phyloP scores from a whole-genome alignment of 441 rosid genomes.

The Rhodomyrtus psidioides region DNA sequence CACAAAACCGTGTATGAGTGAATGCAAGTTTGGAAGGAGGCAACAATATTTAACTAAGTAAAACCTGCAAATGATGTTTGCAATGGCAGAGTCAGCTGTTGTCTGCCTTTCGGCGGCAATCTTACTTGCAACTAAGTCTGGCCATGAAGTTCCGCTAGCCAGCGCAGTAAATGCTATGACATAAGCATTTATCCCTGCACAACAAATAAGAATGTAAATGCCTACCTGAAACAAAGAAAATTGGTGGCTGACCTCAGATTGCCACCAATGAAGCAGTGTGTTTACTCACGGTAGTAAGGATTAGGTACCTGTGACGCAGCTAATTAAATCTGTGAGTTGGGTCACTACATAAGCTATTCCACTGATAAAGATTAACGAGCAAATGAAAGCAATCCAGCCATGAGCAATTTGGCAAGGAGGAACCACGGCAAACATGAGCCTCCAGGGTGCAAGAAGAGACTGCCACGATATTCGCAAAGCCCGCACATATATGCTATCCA shows the following conservation, averaged over 20 bases:
- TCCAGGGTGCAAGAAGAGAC: slow-evolving; percentile 64
- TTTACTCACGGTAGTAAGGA: neutral
- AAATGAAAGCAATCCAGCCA: slow-evolving; percentile 86
- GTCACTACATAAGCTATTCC: slow-evolving; percentile 76
- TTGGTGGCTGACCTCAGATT: neutral
- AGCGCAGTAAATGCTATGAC: slow-evolving; percentile 90
- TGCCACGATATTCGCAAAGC: slow-evolving; percentile 50
- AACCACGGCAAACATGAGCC: slow-evolving; percentile 72
- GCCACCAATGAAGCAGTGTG: neutral
- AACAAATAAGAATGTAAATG: neutral
- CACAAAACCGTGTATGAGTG: neutral
- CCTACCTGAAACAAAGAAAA: neutral
- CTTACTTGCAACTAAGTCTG: slow-evolving; percentile 92
- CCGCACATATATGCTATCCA: slow-evolving; percentile 27
- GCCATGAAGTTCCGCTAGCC: slow-evolving; percentile 93
- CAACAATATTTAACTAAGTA: neutral
- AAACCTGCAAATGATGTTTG: slow-evolving; percentile 97
- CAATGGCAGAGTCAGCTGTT: slow-evolving; percentile 91
- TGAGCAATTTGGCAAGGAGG: slow-evolving; percentile 86
- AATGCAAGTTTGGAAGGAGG: neutral
- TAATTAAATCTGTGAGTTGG: slow-evolving; percentile 64
- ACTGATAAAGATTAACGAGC: slow-evolving; percentile 75
- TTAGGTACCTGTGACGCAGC: slow-evolving; percentile 74
- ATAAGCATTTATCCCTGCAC: slow-evolving; percentile 75
- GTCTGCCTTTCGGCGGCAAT: slow-evolving; percentile 90